A percentile compares a stretch with the other conserved stretches of the same genome.
Evolutionary conservation across 1,139 yeast species (phyloP).

Genomic region (Yamadazyma atlantica): DNA sequence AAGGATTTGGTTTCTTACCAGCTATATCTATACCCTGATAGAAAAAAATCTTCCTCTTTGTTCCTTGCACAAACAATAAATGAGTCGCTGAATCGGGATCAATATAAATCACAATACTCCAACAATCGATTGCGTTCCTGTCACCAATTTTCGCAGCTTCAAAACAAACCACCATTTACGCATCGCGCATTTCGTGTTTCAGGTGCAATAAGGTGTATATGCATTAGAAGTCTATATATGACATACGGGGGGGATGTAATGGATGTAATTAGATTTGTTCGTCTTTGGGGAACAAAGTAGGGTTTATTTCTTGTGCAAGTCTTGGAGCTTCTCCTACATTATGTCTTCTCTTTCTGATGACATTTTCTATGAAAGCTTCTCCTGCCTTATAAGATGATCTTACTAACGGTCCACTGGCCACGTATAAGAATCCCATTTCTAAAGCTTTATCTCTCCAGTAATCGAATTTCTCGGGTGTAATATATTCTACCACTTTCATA

Average conservation of each 20-base stretch:
- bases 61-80: not conserved
- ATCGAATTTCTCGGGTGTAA: conserved; percentile 93
- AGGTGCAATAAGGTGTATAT: not conserved
- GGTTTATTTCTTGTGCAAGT: conserved; percentile 20
- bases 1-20: too few relatives aligned
- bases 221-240: not conserved
- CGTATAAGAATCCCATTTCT: conserved; percentile 89
- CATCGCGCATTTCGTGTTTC: not conserved
- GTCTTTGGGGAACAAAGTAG: not conserved
- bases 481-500: conserved; percentile 95
- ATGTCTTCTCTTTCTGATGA: conserved; percentile 70
- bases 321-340: conserved; percentile 49
- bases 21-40: too few relatives aligned
- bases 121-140: not conserved
- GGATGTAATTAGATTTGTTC: not conserved
- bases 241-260: not conserved
- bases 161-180: not conserved
- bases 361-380: conserved; percentile 95
- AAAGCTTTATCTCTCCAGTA: conserved; percentile 88
- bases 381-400: conserved; percentile 98
- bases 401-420: conserved; percentile 96
- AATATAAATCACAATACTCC: conserved; percentile 1
- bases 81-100: not conserved
- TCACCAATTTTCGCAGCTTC: conserved; percentile 3
- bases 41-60: too few relatives aligned